Percentiles rank a stretch among this genome's conserved stretches.
These are phyloP conservation scores for Aspergillus eucalypticola DNA, from an alignment of 2,329 filamentous ascomycete genomes.

Conservation along the genomic window DNA sequence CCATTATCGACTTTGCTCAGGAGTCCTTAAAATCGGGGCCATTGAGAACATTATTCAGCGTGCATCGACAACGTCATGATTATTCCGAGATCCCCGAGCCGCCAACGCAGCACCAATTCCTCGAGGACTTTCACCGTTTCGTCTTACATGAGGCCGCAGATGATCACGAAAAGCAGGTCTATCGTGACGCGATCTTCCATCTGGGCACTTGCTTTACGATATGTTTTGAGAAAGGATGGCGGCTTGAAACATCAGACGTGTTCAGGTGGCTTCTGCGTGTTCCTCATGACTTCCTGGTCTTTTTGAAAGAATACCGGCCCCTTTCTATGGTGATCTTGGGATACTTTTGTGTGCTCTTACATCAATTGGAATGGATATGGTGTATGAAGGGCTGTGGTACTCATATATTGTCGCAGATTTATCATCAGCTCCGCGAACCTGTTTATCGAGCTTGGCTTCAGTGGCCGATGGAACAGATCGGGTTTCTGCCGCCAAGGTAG, in stretches of 20 bases:
- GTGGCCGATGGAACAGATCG: constrained; percentile 19
- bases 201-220: background rate
- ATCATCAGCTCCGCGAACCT: constrained; percentile 4
- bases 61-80: background rate
- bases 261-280: constrained; percentile 23
- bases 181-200: constrained; percentile 16
- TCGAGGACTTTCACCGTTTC: constrained; percentile 17
- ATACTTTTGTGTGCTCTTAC: constrained; percentile 19
- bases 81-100: background rate
- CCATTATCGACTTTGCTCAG: constrained; percentile 32
- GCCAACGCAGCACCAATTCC: background rate
- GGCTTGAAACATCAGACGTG: constrained; percentile 23
- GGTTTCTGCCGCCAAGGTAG: background rate
- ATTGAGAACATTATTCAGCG: constrained; percentile 17
- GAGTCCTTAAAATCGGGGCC: constrained; percentile 20
- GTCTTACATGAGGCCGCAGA: constrained; percentile 8
- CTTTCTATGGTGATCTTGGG: constrained; percentile 19
- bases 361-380: constrained; percentile 24
- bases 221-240: constrained; percentile 3
- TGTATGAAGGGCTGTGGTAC: constrained; percentile 20
- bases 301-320: constrained; percentile 7
- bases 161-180: constrained; percentile 3
- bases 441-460: constrained; percentile 17
- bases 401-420: constrained; percentile 17
- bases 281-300: constrained; percentile 16